phyloP scores from a whole-genome alignment of 257 asterid species.

The Nicotiana benthamiana region DNA sequence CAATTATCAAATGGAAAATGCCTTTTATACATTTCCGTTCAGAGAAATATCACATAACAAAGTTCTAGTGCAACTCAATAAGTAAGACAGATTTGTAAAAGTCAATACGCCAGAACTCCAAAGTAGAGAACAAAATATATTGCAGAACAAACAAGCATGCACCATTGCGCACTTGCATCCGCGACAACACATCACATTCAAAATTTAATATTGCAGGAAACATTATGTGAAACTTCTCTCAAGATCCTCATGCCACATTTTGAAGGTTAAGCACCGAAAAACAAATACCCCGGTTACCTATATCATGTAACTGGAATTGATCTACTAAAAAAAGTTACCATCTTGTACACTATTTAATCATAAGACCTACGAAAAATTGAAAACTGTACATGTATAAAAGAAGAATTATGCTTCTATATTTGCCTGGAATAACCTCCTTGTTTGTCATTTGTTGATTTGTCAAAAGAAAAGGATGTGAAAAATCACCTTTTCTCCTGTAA shows the following conservation, averaged over 20 bases:
- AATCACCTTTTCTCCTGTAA: slow-evolving; percentile 59
- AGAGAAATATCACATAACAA: neutral
- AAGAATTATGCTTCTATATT: neutral
- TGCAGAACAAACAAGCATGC: neutral
- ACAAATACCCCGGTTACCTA: neutral
- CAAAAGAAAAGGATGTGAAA: neutral
- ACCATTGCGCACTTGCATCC: neutral
- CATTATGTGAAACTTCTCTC: neutral
- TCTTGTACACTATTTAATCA: neutral
- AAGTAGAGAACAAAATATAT: neutral
- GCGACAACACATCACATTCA: neutral
- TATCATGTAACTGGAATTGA: neutral
- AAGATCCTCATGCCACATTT: neutral
- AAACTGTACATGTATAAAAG: slow-evolving; percentile 6
- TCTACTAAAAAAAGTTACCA: neutral
- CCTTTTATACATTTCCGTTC: too few species aligned
- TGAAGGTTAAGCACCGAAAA: neutral
- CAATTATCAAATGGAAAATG: too few species aligned
- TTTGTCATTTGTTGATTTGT: neutral
- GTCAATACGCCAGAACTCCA: too few species aligned
- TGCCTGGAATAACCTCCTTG: slow-evolving; percentile 2
- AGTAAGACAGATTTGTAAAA: too few species aligned
- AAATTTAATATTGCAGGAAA: neutral
- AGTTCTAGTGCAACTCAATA: neutral
- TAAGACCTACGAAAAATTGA: neutral